phyloP scores from a whole-genome alignment of 2,329 filamentous ascomycete genomes.

The Cercospora nicotianae region DNA sequence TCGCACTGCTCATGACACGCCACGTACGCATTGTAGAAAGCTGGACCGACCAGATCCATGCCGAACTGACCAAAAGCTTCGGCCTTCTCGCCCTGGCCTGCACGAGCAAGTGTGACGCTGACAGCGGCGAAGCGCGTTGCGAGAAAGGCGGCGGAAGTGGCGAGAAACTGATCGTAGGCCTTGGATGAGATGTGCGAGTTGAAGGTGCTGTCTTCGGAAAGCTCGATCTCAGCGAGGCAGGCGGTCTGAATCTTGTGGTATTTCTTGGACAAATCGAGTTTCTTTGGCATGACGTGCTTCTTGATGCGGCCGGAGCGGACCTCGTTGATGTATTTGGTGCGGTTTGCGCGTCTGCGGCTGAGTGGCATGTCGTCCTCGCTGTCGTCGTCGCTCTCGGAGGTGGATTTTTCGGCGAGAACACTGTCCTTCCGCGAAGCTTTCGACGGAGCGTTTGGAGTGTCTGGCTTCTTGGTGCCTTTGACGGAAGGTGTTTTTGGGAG shows the following conservation, averaged over 20 bases:
- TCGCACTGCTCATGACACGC: neutral
- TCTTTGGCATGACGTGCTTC: neutral
- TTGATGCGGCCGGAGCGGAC: slow-evolving; percentile 2
- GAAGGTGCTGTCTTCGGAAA: slow-evolving; percentile 7
- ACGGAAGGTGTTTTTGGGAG: neutral
- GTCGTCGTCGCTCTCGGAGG: neutral
- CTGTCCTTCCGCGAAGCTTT: neutral
- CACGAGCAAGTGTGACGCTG: slow-evolving; percentile 2
- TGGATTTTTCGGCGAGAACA: neutral
- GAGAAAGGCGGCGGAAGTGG: neutral
- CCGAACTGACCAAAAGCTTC: slow-evolving; percentile 7
- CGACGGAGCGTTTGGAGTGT: neutral
- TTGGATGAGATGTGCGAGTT: slow-evolving; percentile 3
- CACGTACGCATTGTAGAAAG: neutral
- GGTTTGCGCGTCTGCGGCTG: slow-evolving; percentile 1
- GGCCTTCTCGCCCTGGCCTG: neutral
- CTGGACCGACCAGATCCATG: slow-evolving; percentile 9
- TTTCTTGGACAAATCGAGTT: neutral
- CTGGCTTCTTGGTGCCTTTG: neutral
- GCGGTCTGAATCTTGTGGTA: slow-evolving; percentile 6
- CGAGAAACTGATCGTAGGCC: neutral
- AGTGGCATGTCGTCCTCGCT: slow-evolving; percentile 4
- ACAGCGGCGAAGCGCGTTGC: slow-evolving; percentile 2
- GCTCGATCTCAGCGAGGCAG: neutral
- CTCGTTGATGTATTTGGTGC: neutral